Conservation (phyloP, 2,329 filamentous ascomycete genomes). For the Arthrobotrys iridis region DNA sequence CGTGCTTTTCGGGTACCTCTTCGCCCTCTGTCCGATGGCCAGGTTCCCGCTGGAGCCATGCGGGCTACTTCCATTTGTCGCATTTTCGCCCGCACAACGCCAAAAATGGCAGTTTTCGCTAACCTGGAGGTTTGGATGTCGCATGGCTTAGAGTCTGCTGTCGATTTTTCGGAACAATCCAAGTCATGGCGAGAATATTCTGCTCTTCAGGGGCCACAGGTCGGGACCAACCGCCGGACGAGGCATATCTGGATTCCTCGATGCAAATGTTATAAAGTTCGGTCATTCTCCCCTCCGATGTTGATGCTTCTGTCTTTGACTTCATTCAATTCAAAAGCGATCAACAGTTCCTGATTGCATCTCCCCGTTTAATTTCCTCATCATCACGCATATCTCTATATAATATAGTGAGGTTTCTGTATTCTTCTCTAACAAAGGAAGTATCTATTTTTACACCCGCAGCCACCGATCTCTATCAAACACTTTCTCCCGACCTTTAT, state of each 20-base stretch:
- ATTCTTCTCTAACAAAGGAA: constrained; percentile 15
- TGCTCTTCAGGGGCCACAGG: constrained; percentile 38
- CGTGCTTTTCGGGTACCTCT: constrained; percentile 23
- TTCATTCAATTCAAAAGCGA: constrained; percentile 53
- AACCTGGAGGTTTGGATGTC: constrained; percentile 44
- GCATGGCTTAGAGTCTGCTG: constrained; percentile 49
- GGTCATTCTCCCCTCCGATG: constrained; percentile 30
- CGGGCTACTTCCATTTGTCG: constrained; percentile 25
- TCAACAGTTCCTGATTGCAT: constrained; percentile 49
- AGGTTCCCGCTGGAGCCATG: constrained; percentile 18
- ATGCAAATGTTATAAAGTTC: constrained; percentile 55
- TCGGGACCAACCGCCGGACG: constrained; percentile 51
- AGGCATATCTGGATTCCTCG: constrained; percentile 39
- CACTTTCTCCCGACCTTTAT: constrained; percentile 1
- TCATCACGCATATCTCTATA: too few species aligned
- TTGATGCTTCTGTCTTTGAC: constrained; percentile 53
- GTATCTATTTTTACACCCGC: not conserved
- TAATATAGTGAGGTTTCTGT: too few species aligned
- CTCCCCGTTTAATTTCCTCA: too few species aligned
- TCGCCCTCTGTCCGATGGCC: constrained; percentile 51
- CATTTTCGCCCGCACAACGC: constrained; percentile 44
- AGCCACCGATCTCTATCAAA: not conserved
- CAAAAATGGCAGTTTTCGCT: constrained; percentile 54
- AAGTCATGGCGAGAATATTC: constrained; percentile 41
- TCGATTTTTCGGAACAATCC: constrained; percentile 49